A percentile compares a stretch with the other conserved stretches of the same genome.
phyloP scores from a whole-genome alignment of 768 basidiomycete species.

The Leccinum olivaceopallidum region DNA sequence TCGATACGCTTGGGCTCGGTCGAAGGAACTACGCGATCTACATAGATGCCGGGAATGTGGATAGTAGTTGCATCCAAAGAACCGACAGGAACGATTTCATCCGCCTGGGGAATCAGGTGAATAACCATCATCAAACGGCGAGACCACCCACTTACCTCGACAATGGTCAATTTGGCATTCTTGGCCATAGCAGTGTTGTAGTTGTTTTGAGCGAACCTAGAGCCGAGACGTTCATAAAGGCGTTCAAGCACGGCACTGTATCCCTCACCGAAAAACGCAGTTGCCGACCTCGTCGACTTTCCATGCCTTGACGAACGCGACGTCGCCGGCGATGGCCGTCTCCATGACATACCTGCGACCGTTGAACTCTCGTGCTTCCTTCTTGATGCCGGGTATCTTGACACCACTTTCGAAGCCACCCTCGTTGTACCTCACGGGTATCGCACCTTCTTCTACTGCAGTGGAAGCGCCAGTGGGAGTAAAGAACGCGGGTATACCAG shows the following conservation, averaged over 20 bases:
- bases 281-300: slow-evolving; percentile 92
- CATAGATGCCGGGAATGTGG: slow-evolving; percentile 83
- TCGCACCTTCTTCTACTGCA: slow-evolving; percentile 75
- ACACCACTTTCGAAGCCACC: slow-evolving; percentile 74
- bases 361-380: slow-evolving; percentile 74
- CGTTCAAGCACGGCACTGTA: neutral
- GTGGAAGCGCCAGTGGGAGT: slow-evolving; percentile 90
- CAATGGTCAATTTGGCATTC: slow-evolving; percentile 86
- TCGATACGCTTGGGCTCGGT: slow-evolving; percentile 80
- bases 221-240: neutral
- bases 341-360: slow-evolving; percentile 85
- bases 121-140: slow-evolving; percentile 6
- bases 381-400: slow-evolving; percentile 68
- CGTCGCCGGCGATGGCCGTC: slow-evolving; percentile 74
- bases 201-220: slow-evolving; percentile 84
- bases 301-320: slow-evolving; percentile 88
- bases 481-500: slow-evolving; percentile 92
- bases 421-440: slow-evolving; percentile 76
- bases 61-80: slow-evolving; percentile 79
- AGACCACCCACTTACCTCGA: slow-evolving; percentile 57
- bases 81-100: slow-evolving; percentile 85
- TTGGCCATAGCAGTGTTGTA: slow-evolving; percentile 87
- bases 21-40: slow-evolving; percentile 84
- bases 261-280: slow-evolving; percentile 77
- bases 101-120: slow-evolving; percentile 52